Base-by-base conservation (phyloP, 176 grass and related monocot species). In the Oryza meridionalis region DNA sequence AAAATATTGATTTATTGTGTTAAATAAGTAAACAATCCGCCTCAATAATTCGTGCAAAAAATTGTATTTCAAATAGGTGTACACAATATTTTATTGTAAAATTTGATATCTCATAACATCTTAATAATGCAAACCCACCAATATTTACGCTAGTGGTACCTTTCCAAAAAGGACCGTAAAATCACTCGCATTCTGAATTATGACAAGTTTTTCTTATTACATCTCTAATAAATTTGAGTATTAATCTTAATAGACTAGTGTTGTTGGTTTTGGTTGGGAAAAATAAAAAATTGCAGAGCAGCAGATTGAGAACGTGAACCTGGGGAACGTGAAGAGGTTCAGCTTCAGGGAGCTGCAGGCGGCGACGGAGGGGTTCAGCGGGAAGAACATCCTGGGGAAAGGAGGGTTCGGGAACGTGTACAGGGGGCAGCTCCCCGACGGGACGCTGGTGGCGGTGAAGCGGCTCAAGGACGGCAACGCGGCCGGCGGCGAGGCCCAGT, bases 401-500 rank as follows among this genome's bases (percentile, higher is more conserved):
- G 96, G 96, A 16, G 97, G 97, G 8, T 99, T 99, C 11, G 97
- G 93, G 43, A 89, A 94, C 7, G 97, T 99, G 16, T 99, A 99
- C 78, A 93, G 81, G 33, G 97, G 97, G 12, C 85, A 96, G 78
- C 84, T 99, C 21, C 78, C 89, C 0, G 93, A 99, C n/a, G 93
- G 97, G 26, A 96, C 91, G 15, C 70, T 96, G 9, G 93, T 99
- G 6, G 97, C 97, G 0, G 91, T 99, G 24, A 99, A 99, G 84
- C 88, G 97, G 40, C 93, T 99, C 27, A 94, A 96, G 65, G 97
- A 99, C n/a, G 91, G 90, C 25, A 99, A 92, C 26, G 91, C 93
- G 4, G 91, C 88, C 0, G 91, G 93, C 12, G 97, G 93, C 0
- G 93, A 99, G 81, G 73, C 86, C 14, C 97, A 99, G 67, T 99